Base-by-base conservation (phyloP, 305 asterid species). In the Fraxinus platypoda region DNA sequence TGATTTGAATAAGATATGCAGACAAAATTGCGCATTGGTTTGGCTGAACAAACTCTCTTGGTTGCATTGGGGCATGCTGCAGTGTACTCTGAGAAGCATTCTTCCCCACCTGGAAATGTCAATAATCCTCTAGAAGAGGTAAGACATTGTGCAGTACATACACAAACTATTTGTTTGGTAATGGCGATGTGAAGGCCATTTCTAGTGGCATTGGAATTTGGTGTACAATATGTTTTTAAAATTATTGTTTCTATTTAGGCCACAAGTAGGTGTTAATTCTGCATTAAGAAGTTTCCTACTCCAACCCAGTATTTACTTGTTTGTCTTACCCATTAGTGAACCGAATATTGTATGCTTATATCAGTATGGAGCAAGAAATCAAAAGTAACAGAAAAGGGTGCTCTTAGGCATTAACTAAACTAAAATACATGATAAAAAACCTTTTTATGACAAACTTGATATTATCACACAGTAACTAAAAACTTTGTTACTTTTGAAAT, bases 11-110 rank as follows among this genome's bases (percentile, higher is more conserved):
- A 85, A 84, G 80, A 49, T 78, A 52, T 89, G 93, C 96, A 94
- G 99, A 83, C 93, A 82, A 94, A 94, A 84, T 77, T 97, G 83
- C 97, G 97, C 59, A 93, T 94, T 78, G 98, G 98, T 82, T 88
- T 93, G 89, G 99, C 96, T 23, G 97, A 92, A 85, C 95, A 92
- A 89, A 97, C 98, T 59, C 96, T 94, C 57, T 90, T 97, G 89
- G 83, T 90, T 52, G 99, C 98, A 74, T 87, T 96, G 71, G 97
- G 97, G 23, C 97, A 93, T 83, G 98, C 98, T 81, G 90, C 87
- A 75, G 93, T 92, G 70, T 92, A 92, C 86, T 87, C 96, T 23
- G 92, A 90, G 83, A 92, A 89, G 91, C 90, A 88, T 80, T 91
- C 94, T 41, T 85, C 90, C 26, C 84, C 91, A 83, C 90, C 92